phyloP scores from a whole-genome alignment of 2,329 filamentous ascomycete genomes.

The Hypomyces perniciosus region DNA sequence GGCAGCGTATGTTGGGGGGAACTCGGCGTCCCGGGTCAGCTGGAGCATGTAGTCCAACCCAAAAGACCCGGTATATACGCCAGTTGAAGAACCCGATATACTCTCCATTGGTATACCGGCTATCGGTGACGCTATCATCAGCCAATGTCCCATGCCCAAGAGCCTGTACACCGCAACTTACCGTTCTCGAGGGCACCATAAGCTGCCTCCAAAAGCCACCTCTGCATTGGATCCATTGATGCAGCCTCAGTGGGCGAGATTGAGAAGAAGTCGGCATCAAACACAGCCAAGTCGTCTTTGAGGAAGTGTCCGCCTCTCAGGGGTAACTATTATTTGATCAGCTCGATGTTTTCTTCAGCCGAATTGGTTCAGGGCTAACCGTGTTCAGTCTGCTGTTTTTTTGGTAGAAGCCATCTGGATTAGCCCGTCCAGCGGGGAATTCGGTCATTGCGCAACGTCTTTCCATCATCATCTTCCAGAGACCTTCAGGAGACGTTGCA shows the following conservation, averaged over 20 bases:
- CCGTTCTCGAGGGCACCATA: constrained; percentile 13
- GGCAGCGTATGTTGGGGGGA: not conserved
- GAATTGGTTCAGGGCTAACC: not conserved
- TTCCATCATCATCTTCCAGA: constrained; percentile 7
- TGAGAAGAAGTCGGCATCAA: constrained; percentile 18
- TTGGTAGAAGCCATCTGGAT: not conserved
- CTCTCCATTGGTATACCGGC: constrained; percentile 7
- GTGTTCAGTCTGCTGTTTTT: not conserved
- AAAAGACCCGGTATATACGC: not conserved
- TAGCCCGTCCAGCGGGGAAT: not conserved
- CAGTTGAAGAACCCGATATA: constrained; percentile 2
- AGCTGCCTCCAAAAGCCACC: constrained; percentile 14
- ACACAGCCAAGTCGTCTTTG: constrained; percentile 5
- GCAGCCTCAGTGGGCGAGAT: constrained; percentile 18
- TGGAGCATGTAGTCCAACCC: not conserved
- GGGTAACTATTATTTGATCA: not conserved
- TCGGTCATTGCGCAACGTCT: not conserved
- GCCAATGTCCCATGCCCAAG: not conserved
- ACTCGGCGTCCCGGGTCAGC: not conserved
- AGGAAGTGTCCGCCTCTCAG: constrained; percentile 4
- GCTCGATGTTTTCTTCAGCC: not conserved
- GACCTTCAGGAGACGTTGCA: not conserved
- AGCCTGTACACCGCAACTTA: not conserved
- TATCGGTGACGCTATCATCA: not conserved
- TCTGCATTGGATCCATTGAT: constrained; percentile 21